Evolutionary conservation across 805 yeast species (phyloP), one percentile per base, ranked within the genome.

Genomic region (Saturnispora hagleri): DNA sequence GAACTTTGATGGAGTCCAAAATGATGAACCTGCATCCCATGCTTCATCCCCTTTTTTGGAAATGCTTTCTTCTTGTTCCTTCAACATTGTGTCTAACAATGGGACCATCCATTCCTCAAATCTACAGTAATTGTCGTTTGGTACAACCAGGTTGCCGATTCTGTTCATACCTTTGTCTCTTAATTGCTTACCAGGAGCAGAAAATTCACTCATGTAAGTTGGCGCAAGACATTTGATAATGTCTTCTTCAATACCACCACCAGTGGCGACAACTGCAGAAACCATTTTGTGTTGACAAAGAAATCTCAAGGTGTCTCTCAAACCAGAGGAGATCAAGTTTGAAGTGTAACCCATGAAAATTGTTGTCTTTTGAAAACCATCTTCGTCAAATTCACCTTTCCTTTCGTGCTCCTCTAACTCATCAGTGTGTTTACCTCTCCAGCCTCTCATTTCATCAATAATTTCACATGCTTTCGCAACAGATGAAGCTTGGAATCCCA

Each of bases 71-170:
- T 86, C 88, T 69, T 91, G 98, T 69, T 93, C 99, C 60, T 85
- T 86, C 51, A 90, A 75, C 81, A 90, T 81, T 45, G 73, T 80
- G 64, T 89, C 96, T 63, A 93, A 76, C 51, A 93, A 78, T 35
- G 99, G 99, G 34, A 93, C 95, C 59, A 95, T 87, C 99, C 99
- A 93, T 68, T 95, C 99, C 71, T 93, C 99, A 65, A 93, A 93
- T 65, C 81, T 82, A 73, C 98, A 91, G 73, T 93, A 93, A 73
- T 93, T 93, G 68, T 93, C 99, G 67, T 93, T 93, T 52, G 99
- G 99, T 49, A 93, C 98, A 60, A 93, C 76, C 68, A 93, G 75
- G 68, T 93, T 95, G 57, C 99, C 99, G 62, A 95, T 93, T 71
- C 99, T 84, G 74, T 93, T 93, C 85, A 93, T 82, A 57, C 99